Conservation (phyloP, 257 asterid genomes). For the Knoxia roxburghii region DNA sequence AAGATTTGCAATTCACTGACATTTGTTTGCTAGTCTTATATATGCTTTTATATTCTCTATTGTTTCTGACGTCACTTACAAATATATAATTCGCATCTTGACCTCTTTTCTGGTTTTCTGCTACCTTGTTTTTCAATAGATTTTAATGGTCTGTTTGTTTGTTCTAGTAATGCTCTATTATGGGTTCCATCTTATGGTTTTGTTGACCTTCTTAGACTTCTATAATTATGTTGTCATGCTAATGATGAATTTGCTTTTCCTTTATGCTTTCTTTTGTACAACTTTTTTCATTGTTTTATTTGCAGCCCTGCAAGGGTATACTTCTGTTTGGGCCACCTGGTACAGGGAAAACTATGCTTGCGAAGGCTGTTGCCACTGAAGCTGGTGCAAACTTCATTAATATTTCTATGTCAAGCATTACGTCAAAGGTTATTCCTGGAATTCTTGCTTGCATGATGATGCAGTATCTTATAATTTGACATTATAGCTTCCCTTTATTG, state of each 20-base stretch:
- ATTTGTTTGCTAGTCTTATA: not conserved
- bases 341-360: slow-evolving; percentile 92
- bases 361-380: slow-evolving; percentile 94
- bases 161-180: not conserved
- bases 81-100: not conserved
- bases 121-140: not conserved
- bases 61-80: not conserved
- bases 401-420: slow-evolving; percentile 87
- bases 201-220: too few species aligned
- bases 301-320: slow-evolving; percentile 90
- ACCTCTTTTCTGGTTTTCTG: not conserved
- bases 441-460: not conserved
- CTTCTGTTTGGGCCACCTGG: slow-evolving; percentile 91
- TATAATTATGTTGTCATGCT: too few species aligned
- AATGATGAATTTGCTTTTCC: not conserved
- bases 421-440: slow-evolving; percentile 59
- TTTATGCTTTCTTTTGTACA: too few species aligned
- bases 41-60: not conserved
- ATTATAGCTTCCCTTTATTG: not conserved
- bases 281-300: slow-evolving; percentile 7
- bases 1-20: not conserved
- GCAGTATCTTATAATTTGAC: not conserved
- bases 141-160: not conserved
- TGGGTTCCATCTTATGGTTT: too few species aligned
- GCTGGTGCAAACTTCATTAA: slow-evolving; percentile 91